phyloP scores from a whole-genome alignment of 352 stramenopile genomes.

The Globisporangium acanthophoron region DNA sequence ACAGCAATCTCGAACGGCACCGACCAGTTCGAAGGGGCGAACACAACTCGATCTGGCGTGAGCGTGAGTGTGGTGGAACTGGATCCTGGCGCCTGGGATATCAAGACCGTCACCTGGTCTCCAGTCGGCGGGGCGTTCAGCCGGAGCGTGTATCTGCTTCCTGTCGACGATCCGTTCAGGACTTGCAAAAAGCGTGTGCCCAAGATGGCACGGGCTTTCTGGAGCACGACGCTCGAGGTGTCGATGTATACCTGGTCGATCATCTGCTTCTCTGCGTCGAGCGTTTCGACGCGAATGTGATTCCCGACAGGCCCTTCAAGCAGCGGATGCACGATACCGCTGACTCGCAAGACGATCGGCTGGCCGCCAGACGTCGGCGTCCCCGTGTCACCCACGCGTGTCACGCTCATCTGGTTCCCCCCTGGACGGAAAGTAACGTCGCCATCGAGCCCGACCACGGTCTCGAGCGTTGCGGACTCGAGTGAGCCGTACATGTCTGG shows the following conservation, averaged over 20 bases:
- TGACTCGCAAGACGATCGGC: slow-evolving; percentile 22
- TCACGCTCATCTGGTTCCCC: slow-evolving; percentile 22
- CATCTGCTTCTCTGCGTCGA: slow-evolving; percentile 26
- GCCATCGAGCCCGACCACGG: slow-evolving; percentile 23
- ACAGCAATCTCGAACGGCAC: slow-evolving; percentile 22
- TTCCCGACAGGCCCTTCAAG: slow-evolving; percentile 51
- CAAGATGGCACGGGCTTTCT: slow-evolving; percentile 32
- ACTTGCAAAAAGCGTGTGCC: slow-evolving; percentile 21
- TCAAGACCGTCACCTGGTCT: slow-evolving; percentile 3
- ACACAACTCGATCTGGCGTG: slow-evolving; percentile 26
- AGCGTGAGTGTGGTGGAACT: slow-evolving; percentile 14
- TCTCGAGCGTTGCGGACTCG: slow-evolving; percentile 14
- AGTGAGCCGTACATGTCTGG: slow-evolving; percentile 39
- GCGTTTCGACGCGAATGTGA: slow-evolving; percentile 41
- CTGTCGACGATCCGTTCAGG: slow-evolving; percentile 20
- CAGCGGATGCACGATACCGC: slow-evolving; percentile 31
- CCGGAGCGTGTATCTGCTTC: slow-evolving; percentile 28
- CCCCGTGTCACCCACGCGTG: slow-evolving; percentile 15
- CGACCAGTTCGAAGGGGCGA: slow-evolving; percentile 46
- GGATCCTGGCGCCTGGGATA: background rate
- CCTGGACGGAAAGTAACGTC: slow-evolving; percentile 12
- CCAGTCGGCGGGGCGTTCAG: slow-evolving; percentile 36
- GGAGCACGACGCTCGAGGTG: slow-evolving; percentile 24
- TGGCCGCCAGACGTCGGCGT: slow-evolving; percentile 20
- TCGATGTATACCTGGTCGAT: slow-evolving; percentile 55